Evolutionary conservation across 768 basidiomycete species (phyloP), one percentile per base, ranked within the genome.

Genomic region (Coprinopsis strossmayeri): DNA sequence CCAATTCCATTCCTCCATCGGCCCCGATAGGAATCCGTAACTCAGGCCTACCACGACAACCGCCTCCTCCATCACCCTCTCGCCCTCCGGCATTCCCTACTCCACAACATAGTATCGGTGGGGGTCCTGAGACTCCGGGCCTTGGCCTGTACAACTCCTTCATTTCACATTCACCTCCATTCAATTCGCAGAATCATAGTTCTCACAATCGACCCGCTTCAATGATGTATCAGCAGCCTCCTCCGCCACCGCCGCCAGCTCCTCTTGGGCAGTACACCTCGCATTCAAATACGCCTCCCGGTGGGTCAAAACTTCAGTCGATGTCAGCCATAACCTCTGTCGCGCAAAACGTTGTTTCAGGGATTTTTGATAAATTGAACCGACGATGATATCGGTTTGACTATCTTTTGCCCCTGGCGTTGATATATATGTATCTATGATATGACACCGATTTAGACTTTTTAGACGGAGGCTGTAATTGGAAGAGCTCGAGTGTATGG

Each of bases 51-150:
- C n/a, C n/a, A n/a, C n/a, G n/a, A n/a, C n/a, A n/a, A n/a, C n/a
- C n/a, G n/a, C 71, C 72, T 3, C 73, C 71, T 1, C 65, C 70
- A 0, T 73, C 72, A 48, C 55, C 68, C 12, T 13, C 5, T 39
- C 25, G 21, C 13, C 49, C 21, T 38, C 50, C 44, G 49, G 52
- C 21, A 23, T 53, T 45, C 41, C 50, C 38, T 48, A 5, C 11
- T 12, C 24, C 30, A 17, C 18, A 20, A 17, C n/a, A n/a, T n/a
- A n/a, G n/a, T n/a, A n/a, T n/a, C n/a, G 34, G 5, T 1, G 38
- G 38, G 18, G 38, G 39, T 21, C 28, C 24, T 23, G 47, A 48
- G 18, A 48, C 47, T 40, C 47, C 47, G 3, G 47, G 47, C 1
- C 28, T 48, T 26, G 44, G 48, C n/a, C 24, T 49, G 5, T 49